Conservation (phyloP, 2,329 filamentous ascomycete species). For the Tothia fuscella region DNA sequence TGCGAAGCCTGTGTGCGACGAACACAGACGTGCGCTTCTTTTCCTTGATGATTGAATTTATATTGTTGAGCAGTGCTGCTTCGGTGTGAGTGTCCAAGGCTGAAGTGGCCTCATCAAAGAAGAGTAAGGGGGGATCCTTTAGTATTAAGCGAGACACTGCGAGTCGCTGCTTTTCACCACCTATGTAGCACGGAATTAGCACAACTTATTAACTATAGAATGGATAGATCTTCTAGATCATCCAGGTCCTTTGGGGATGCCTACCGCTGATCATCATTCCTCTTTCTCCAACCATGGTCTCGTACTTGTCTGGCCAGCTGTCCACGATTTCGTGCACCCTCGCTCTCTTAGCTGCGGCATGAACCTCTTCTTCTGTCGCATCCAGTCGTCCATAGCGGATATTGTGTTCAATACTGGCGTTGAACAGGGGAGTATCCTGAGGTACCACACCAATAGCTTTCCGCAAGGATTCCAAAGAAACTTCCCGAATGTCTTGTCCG, state of each 20-base stretch:
- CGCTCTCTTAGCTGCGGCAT: conserved; percentile 68
- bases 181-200: no score
- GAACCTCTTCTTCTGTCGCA: conserved; percentile 60
- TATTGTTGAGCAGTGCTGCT: conserved; percentile 78
- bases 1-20: conserved; percentile 81
- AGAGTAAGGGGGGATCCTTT: conserved; percentile 80
- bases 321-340: conserved; percentile 74
- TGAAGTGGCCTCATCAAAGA: conserved; percentile 92
- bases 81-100: conserved; percentile 90
- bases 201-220: neutral
- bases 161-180: conserved; percentile 84
- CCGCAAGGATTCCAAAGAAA: conserved; percentile 71
- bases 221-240: neutral
- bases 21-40: conserved; percentile 87
- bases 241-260: neutral
- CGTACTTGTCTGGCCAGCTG: conserved; percentile 74
- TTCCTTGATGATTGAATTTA: conserved; percentile 82
- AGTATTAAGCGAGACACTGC: conserved; percentile 73
- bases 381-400: conserved; percentile 82
- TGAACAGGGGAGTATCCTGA: conserved; percentile 94
- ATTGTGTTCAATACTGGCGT: conserved; percentile 91
- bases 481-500: conserved; percentile 77
- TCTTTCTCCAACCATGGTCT: conserved; percentile 83
- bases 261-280: conserved; percentile 84
- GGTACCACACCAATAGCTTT: conserved; percentile 87